Evolutionary conservation across 768 basidiomycete species (phyloP).

Genomic region (Kwoniella dejecticola): DNA sequence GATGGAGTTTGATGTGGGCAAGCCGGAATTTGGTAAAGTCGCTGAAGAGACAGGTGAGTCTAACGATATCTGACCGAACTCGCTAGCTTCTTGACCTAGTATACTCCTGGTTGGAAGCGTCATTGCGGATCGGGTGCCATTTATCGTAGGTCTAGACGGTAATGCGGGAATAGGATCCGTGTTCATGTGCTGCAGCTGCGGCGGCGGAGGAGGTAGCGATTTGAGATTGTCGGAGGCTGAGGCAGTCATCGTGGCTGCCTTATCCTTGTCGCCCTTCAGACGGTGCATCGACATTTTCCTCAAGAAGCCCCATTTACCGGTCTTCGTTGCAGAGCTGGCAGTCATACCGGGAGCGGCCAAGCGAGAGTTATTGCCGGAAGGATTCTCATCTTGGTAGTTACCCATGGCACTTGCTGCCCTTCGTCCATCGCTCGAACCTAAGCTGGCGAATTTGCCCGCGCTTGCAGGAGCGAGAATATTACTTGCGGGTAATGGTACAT

Average conservation of each 20-base stretch:
- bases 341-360: constrained; percentile 21
- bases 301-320: constrained; percentile 87
- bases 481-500: not conserved
- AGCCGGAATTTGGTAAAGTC: constrained; percentile 11
- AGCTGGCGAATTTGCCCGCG: constrained; percentile 27
- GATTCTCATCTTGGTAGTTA: constrained; percentile 23
- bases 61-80: constrained; percentile 34
- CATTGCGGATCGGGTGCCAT: constrained; percentile 32
- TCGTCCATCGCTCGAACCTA: constrained; percentile 25
- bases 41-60: constrained; percentile 2
- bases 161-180: constrained; percentile 31
- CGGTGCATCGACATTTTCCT: constrained; percentile 99
- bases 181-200: constrained; percentile 28
- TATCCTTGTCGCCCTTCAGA: constrained; percentile 61
- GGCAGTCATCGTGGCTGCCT: constrained; percentile 24
- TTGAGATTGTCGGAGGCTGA: constrained; percentile 41
- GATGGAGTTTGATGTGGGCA: constrained; percentile 21
- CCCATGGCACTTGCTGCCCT: constrained; percentile 34
- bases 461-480: constrained; percentile 2
- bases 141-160: constrained; percentile 31
- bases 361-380: not conserved
- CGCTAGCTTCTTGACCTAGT: constrained; percentile 19
- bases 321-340: constrained; percentile 57
- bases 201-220: constrained; percentile 24
- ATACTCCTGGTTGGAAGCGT: constrained; percentile 36